Conservation (phyloP, 768 basidiomycete species). For the Leccinum subgranulosum region DNA sequence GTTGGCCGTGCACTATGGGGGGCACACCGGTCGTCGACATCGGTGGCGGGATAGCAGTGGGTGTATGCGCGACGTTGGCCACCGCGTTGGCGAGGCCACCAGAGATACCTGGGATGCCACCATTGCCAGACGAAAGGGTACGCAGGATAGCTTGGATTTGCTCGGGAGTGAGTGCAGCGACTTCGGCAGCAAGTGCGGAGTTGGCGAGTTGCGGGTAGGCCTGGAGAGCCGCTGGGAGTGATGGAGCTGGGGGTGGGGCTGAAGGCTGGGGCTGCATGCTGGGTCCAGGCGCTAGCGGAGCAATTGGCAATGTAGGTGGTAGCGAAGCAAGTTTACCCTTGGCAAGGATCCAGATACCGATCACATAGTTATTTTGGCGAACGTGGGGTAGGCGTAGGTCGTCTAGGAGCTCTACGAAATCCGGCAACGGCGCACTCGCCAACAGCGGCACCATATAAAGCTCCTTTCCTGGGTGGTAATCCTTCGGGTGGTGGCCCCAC, state of each 20-base stretch:
- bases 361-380: conserved; percentile 62
- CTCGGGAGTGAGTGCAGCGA: conserved; percentile 71
- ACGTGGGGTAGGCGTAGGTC: conserved; percentile 64
- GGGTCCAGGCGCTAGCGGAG: conserved; percentile 6
- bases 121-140: conserved; percentile 46
- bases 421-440: conserved; percentile 66
- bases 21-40: conserved; percentile 4
- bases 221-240: conserved; percentile 24
- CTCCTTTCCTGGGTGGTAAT: conserved; percentile 76
- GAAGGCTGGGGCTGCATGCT: conserved; percentile 1
- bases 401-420: conserved; percentile 82
- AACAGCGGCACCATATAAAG: conserved; percentile 81
- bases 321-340: conserved; percentile 71
- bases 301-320: conserved; percentile 22
- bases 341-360: conserved; percentile 83
- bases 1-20: conserved; percentile 11
- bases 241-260: conserved; percentile 11
- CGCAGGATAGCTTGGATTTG: conserved; percentile 70
- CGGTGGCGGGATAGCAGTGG: conserved; percentile 5
- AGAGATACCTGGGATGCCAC: conserved; percentile 31
- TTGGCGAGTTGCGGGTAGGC: conserved; percentile 40
- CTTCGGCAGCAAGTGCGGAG: conserved; percentile 61
- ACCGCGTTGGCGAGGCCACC: conserved; percentile 26
- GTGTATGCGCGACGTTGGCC: conserved; percentile 18
- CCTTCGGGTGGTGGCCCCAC: conserved; percentile 75